Evolutionary conservation across 495 filamentous ascomycete species (phyloP).

Genomic region (Neurospora pannonica): DNA sequence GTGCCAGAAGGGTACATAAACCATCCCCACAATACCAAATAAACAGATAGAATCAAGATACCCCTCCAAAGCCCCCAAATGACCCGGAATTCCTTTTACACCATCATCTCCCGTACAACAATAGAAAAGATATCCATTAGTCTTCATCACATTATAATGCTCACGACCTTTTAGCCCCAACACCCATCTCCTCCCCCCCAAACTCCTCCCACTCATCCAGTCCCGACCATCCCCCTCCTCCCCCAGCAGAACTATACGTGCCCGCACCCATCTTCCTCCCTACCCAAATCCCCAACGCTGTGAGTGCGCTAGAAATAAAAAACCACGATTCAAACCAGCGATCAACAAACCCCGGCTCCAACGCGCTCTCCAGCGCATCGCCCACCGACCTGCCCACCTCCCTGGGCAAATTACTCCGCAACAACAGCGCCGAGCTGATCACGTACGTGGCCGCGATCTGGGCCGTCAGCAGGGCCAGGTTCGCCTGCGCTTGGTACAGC

Average conservation of each 20-base stretch:
- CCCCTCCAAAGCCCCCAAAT: not conserved
- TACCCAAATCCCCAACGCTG: slow-evolving; percentile 58
- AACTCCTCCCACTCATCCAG: slow-evolving; percentile 56
- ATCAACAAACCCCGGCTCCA: slow-evolving; percentile 65
- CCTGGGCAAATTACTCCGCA: slow-evolving; percentile 61
- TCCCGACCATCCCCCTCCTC: slow-evolving; percentile 27
- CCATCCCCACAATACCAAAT: not conserved
- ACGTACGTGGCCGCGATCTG: slow-evolving; percentile 76
- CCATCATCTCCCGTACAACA: not conserved
- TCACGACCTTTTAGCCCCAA: slow-evolving; percentile 45
- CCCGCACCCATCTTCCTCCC: slow-evolving; percentile 44
- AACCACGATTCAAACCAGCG: slow-evolving; percentile 86
- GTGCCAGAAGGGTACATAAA: not conserved
- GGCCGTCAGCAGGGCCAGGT: slow-evolving; percentile 60
- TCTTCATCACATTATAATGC: not conserved
- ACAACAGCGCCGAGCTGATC: slow-evolving; percentile 60
- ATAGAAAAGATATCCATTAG: not conserved
- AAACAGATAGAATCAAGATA: not conserved
- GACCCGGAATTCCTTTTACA: not conserved
- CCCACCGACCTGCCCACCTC: slow-evolving; percentile 62
- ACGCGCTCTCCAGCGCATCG: slow-evolving; percentile 59
- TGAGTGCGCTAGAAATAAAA: slow-evolving; percentile 49
- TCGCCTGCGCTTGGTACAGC: slow-evolving; percentile 52
- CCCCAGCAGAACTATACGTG: not conserved
- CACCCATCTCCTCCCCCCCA: slow-evolving; percentile 57